Evolutionary conservation across 768 basidiomycete species (phyloP).

Genomic region (Tubosaeta sp.): DNA sequence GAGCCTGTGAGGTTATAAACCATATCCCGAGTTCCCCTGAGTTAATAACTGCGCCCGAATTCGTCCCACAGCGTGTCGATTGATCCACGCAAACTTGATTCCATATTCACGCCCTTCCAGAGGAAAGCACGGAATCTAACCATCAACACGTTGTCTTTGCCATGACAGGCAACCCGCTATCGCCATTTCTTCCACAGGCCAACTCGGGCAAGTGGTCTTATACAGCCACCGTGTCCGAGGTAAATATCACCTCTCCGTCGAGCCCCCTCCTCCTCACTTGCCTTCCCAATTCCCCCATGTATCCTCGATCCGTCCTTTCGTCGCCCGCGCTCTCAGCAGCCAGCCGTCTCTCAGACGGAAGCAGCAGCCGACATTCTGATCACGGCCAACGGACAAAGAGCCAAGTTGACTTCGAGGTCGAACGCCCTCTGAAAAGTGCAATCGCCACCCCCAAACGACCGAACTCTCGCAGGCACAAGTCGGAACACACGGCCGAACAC

Average conservation of each 20-base stretch:
- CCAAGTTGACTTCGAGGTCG: slow-evolving; percentile 62
- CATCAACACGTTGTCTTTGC: slow-evolving; percentile 34
- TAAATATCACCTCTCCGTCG: slow-evolving; percentile 26
- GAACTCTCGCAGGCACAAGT: slow-evolving; percentile 28
- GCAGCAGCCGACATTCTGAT: slow-evolving; percentile 33
- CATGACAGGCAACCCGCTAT: slow-evolving; percentile 30
- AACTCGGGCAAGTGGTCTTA: slow-evolving; percentile 29
- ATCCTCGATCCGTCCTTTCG: slow-evolving; percentile 27
- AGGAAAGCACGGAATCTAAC: slow-evolving; percentile 13
- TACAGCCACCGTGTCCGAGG: slow-evolving; percentile 32
- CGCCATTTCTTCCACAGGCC: slow-evolving; percentile 25
- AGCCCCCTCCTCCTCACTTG: slow-evolving; percentile 9
- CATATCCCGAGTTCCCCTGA: slow-evolving; percentile 13
- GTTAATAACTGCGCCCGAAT: slow-evolving; percentile 14
- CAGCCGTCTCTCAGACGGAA: slow-evolving; percentile 39
- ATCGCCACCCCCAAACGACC: slow-evolving; percentile 29
- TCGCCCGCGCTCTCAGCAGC: slow-evolving; percentile 31
- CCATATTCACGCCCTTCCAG: slow-evolving; percentile 26
- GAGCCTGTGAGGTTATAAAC: not conserved
- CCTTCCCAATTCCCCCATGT: slow-evolving; percentile 20
- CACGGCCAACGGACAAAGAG: slow-evolving; percentile 37
- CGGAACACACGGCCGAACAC: slow-evolving; percentile 49
- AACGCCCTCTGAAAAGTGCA: slow-evolving; percentile 43
- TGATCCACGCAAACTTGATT: slow-evolving; percentile 29
- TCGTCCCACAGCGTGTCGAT: slow-evolving; percentile 17